Conservation (phyloP, 1,284 basidiomycete genomes). For the Naganishia sp. region DNA sequence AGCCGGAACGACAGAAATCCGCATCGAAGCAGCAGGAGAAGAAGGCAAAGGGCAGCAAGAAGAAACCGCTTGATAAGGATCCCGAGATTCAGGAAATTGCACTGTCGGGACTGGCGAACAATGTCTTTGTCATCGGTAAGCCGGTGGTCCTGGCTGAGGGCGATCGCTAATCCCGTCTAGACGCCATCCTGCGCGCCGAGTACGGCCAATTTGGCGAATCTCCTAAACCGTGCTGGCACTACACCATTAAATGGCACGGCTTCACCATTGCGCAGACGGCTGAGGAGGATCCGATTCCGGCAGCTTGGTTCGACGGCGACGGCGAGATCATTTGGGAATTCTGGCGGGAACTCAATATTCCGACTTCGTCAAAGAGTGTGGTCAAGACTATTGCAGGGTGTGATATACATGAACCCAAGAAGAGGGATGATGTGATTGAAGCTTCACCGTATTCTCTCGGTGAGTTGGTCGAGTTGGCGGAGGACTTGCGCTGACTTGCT, state of each 20-base stretch:
- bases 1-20: neutral
- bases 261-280: constrained; percentile 23
- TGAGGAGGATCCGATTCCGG: constrained; percentile 22
- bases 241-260: constrained; percentile 30
- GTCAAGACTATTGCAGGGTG: constrained; percentile 5
- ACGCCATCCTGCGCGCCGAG: constrained; percentile 20
- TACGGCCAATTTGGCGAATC: constrained; percentile 3
- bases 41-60: neutral
- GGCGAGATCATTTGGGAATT: constrained; percentile 11
- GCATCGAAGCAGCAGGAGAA: neutral
- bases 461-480: neutral
- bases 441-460: constrained; percentile 15
- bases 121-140: constrained; percentile 20
- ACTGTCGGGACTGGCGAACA: neutral
- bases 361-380: neutral
- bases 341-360: constrained; percentile 6
- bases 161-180: neutral
- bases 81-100: constrained; percentile 11
- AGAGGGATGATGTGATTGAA: neutral
- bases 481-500: neutral
- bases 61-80: neutral
- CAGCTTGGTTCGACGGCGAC: constrained; percentile 12
- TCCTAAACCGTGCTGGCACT: constrained; percentile 9
- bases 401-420: neutral
- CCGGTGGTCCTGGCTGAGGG: neutral